A percentile compares a stretch with the other conserved stretches of the same genome.
phyloP scores from a whole-genome alignment of 768 basidiomycete species.

The Cytidiella melzeri region DNA sequence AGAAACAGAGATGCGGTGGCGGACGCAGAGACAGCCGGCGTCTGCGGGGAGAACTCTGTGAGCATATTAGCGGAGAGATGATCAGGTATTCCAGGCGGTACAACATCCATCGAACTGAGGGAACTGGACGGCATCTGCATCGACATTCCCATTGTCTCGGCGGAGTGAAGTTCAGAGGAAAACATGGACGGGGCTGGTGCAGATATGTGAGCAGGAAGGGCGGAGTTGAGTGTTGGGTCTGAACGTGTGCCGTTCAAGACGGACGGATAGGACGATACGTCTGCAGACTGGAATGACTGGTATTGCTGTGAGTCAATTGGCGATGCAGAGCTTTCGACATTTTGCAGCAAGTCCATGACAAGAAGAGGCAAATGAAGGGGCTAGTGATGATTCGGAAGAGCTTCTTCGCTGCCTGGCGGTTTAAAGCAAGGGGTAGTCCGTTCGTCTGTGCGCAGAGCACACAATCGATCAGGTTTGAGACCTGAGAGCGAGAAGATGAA shows the following conservation, averaged over 20 bases:
- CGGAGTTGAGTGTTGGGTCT: conserved; percentile 7
- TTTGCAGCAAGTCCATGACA: conserved; percentile 20
- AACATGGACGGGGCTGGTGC: conserved; percentile 17
- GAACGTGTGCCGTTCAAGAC: conserved; percentile 19
- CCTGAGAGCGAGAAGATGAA: background rate
- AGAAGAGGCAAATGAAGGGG: background rate
- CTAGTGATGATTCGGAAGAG: too few relatives aligned
- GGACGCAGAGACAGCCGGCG: background rate
- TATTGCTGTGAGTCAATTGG: conserved; percentile 20
- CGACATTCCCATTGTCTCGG: conserved; percentile 18
- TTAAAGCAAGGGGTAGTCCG: background rate
- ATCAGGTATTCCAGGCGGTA: conserved; percentile 12
- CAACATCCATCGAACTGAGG: conserved; percentile 21
- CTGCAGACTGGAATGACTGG: conserved; percentile 15
- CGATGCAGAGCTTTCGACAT: conserved; percentile 14
- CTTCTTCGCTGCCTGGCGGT: background rate
- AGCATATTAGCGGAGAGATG: conserved; percentile 32
- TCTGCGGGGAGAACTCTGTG: conserved; percentile 34
- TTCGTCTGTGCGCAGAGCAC: background rate
- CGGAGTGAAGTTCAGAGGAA: conserved; percentile 17
- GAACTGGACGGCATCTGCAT: conserved; percentile 15
- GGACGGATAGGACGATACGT: conserved; percentile 15
- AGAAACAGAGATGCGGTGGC: conserved; percentile 24
- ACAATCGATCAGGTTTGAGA: background rate
- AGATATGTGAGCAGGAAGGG: conserved; percentile 16